These are phyloP conservation scores for Serendipita vermifera DNA, from an alignment of 768 basidiomycete species.

Conservation along the genomic window DNA sequence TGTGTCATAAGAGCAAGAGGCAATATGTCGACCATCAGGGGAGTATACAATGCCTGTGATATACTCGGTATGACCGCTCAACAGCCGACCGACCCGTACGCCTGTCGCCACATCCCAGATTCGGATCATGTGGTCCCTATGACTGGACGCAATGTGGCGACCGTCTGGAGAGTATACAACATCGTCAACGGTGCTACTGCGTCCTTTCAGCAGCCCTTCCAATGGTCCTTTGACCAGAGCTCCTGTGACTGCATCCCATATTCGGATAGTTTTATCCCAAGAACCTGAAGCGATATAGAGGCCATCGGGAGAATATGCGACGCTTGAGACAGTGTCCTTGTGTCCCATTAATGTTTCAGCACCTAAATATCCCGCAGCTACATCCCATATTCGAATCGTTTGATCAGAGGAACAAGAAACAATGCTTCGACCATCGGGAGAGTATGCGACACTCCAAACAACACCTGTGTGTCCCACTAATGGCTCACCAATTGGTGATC, in stretches of 20 bases:
- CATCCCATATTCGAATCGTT: slow-evolving; percentile 25
- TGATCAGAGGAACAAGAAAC: slow-evolving; percentile 21
- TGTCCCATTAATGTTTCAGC: slow-evolving; percentile 21
- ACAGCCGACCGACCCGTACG: too few species aligned
- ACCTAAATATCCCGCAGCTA: slow-evolving; percentile 20
- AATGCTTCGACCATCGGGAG: slow-evolving; percentile 20
- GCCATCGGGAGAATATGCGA: slow-evolving; percentile 24
- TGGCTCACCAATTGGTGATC: slow-evolving; percentile 13
- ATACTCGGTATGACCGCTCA: too few species aligned
- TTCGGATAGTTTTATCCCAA: slow-evolving; percentile 20
- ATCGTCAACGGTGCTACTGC: too few species aligned
- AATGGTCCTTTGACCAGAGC: too few species aligned
- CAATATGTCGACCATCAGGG: too few species aligned
- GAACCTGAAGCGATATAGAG: slow-evolving; percentile 23
- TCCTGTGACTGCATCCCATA: slow-evolving; percentile 22
- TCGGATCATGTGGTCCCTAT: too few species aligned
- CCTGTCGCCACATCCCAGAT: too few species aligned
- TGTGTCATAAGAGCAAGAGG: too few species aligned
- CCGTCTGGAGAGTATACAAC: too few species aligned
- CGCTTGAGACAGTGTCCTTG: slow-evolving; percentile 20
- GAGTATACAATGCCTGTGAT: too few species aligned
- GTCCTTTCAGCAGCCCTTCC: too few species aligned
- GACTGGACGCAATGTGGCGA: too few species aligned
- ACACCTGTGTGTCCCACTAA: slow-evolving; percentile 15
- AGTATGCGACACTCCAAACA: slow-evolving; percentile 18